Conservation (phyloP, 2,329 filamentous ascomycete genomes). For the Helminthosporium solani region DNA sequence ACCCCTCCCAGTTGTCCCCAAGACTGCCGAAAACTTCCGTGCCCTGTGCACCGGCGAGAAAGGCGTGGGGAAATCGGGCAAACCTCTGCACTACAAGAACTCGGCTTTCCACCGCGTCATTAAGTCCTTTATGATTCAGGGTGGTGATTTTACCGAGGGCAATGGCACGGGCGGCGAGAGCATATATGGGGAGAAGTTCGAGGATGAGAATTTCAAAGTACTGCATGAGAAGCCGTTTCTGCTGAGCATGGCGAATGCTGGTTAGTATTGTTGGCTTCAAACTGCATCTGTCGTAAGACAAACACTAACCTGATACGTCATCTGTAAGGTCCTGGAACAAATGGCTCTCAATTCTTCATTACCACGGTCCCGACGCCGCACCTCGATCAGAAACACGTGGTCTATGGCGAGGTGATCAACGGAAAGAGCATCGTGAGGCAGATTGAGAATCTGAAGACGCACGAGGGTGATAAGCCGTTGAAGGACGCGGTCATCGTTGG, state of each 20-base stretch:
- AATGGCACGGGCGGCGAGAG: slow-evolving; percentile 96
- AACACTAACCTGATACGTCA: too few species aligned
- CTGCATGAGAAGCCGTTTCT: slow-evolving; percentile 94
- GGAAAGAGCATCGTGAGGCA: slow-evolving; percentile 90
- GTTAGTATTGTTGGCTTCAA: neutral
- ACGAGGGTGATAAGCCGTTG: slow-evolving; percentile 69
- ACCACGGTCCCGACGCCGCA: slow-evolving; percentile 95
- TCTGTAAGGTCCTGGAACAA: slow-evolving; percentile 76
- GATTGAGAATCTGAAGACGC: slow-evolving; percentile 80
- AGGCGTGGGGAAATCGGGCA: slow-evolving; percentile 75
- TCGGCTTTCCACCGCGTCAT: slow-evolving; percentile 94
- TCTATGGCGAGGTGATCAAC: slow-evolving; percentile 90
- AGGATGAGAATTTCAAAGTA: slow-evolving; percentile 90
- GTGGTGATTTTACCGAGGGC: slow-evolving; percentile 92
- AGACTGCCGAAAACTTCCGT: slow-evolving; percentile 96
- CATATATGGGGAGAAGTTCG: slow-evolving; percentile 96
- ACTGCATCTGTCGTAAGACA: neutral
- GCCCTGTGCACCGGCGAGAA: slow-evolving; percentile 94
- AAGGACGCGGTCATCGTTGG: slow-evolving; percentile 69
- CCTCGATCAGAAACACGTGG: slow-evolving; percentile 93
- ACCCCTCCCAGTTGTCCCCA: slow-evolving; percentile 68
- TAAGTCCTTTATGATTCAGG: slow-evolving; percentile 98
- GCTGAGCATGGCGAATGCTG: slow-evolving; percentile 96
- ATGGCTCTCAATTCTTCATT: slow-evolving; percentile 97
- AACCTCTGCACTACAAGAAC: slow-evolving; percentile 88